Evolutionary conservation across 176 grass and related monocot genomes (phyloP).

Genomic region (Carex parvula): DNA sequence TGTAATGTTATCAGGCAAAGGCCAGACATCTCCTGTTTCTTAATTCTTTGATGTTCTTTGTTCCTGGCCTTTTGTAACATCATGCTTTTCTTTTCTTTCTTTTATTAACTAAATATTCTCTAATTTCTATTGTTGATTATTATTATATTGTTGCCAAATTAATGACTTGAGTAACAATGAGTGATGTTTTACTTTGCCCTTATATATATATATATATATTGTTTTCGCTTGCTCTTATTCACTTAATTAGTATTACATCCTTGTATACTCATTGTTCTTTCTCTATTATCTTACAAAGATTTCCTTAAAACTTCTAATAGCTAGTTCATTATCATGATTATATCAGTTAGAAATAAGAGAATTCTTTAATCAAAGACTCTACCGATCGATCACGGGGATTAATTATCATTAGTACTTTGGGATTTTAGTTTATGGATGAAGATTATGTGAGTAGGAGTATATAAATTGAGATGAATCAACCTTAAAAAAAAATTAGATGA

Average conservation of each 20-base stretch:
- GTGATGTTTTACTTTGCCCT: background rate
- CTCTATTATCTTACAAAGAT: background rate
- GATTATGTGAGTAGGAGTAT: too few species aligned
- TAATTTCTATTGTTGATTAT: conserved; percentile 8
- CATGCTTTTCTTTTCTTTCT: background rate
- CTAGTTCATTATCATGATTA: background rate
- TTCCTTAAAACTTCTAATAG: background rate
- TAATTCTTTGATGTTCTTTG: conserved; percentile 12
- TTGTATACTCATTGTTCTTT: background rate
- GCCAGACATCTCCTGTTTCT: background rate
- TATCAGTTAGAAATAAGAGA: too few species aligned
- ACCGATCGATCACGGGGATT: too few species aligned
- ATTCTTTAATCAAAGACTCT: too few species aligned
- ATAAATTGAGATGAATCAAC: too few species aligned
- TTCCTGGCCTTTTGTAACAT: background rate
- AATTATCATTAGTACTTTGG: too few species aligned
- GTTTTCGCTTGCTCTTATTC: background rate
- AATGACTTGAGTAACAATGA: background rate
- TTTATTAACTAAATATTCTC: background rate
- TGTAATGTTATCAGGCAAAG: background rate
- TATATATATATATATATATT: background rate
- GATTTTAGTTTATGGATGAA: too few species aligned
- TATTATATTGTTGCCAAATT: conserved; percentile 1
- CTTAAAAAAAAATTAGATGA: too few species aligned
- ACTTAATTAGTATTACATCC: background rate